Evolutionary conservation across 176 grass and related monocot genomes (phyloP).

Genomic region (Lolium multiflorum): DNA sequence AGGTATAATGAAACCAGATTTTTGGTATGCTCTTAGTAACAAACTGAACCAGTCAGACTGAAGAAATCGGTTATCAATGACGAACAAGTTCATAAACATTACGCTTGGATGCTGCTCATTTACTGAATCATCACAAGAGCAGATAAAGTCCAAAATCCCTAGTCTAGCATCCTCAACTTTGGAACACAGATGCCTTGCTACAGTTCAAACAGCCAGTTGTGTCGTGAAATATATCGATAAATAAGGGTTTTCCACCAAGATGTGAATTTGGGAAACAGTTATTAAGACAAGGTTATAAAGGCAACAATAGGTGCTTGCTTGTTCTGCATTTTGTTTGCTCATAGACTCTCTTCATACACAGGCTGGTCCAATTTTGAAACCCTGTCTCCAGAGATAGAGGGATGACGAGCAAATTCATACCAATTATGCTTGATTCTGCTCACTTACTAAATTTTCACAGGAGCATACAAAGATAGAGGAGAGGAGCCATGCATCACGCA

Average conservation of each 20-base stretch:
- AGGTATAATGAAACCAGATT: neutral
- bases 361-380: neutral
- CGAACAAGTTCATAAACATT: neutral
- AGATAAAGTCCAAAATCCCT: neutral
- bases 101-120: neutral
- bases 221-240: neutral
- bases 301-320: neutral
- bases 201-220: neutral
- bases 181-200: neutral
- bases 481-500: too few relatives aligned
- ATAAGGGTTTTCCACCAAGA: too few relatives aligned
- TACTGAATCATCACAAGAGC: neutral
- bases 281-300: slow-evolving; percentile 10
- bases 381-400: neutral
- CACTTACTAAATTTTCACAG: neutral
- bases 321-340: slow-evolving; percentile 25
- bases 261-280: slow-evolving; percentile 17
- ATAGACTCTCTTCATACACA: neutral
- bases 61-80: neutral
- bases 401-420: neutral
- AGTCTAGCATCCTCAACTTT: neutral
- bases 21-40: neutral
- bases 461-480: neutral
- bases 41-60: neutral
- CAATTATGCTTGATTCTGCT: neutral